Conservation (phyloP, 805 yeast species). For the Cyberlindnera xylosilytica region DNA sequence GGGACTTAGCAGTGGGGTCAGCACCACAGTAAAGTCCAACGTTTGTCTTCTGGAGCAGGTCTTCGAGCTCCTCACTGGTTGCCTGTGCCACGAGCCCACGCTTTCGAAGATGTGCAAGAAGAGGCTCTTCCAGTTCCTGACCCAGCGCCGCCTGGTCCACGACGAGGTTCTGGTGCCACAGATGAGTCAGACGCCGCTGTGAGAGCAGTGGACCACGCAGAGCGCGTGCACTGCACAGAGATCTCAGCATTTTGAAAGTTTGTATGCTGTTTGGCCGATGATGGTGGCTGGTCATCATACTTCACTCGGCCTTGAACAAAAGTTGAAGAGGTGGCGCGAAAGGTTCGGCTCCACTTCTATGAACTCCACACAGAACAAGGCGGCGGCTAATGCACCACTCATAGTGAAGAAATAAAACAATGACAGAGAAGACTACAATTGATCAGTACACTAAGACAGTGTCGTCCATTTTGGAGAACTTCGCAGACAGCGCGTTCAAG, state of each 20-base stretch:
- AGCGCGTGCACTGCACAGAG: background rate
- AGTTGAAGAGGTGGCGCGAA: no score
- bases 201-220: background rate
- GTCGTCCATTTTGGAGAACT: no score
- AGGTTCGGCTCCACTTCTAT: no score
- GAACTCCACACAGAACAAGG: no score
- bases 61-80: constrained; percentile 34
- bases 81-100: constrained; percentile 46
- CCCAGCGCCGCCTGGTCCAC: constrained; percentile 21
- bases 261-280: no score
- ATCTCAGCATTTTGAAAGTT: background rate
- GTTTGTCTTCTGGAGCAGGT: constrained; percentile 30
- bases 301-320: no score
- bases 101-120: constrained; percentile 38
- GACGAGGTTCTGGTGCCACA: constrained; percentile 19
- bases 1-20: constrained; percentile 88
- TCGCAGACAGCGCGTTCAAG: no score
- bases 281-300: no score
- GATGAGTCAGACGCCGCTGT: constrained; percentile 3
- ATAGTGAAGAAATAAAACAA: no score
- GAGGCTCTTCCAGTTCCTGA: constrained; percentile 34
- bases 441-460: no score
- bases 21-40: constrained; percentile 87
- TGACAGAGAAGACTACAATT: no score
- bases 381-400: no score